Conservation (phyloP, 164 flowering plant species). For the Euptelea pleiosperma region DNA sequence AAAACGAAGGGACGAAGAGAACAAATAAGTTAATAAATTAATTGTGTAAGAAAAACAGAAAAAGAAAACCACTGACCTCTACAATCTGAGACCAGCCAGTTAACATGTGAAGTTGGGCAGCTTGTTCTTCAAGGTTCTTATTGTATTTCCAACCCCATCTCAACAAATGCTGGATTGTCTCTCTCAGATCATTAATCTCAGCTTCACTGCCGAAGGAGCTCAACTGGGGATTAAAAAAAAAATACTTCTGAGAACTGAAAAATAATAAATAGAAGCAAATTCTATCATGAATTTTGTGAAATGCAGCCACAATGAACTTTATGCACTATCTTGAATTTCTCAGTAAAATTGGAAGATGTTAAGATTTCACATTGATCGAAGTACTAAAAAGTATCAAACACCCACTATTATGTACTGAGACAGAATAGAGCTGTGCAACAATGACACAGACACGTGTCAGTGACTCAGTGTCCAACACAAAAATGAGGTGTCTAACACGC, state of each 20-base stretch:
- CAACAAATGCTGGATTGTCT: constrained; percentile 64
- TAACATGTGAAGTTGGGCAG: constrained; percentile 97
- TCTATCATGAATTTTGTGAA: too few species aligned
- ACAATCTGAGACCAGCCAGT: constrained; percentile 94
- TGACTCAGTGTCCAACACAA: too few species aligned
- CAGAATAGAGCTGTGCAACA: too few species aligned
- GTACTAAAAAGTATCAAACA: not conserved
- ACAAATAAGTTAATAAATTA: not conserved
- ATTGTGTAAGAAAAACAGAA: not conserved
- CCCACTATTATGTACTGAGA: not conserved
- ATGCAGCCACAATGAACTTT: too few species aligned
- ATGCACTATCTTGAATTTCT: too few species aligned
- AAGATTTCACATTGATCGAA: not conserved
- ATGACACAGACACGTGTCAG: too few species aligned
- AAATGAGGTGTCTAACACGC: too few species aligned
- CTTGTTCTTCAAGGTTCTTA: constrained; percentile 96
- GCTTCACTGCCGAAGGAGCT: constrained; percentile 55
- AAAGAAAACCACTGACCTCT: constrained; percentile 52
- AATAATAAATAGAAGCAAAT: not conserved
- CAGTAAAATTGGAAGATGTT: not conserved
- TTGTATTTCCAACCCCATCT: constrained; percentile 97
- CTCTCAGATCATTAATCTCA: constrained; percentile 67
- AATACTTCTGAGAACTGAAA: constrained; percentile 42
- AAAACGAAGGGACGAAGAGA: too few species aligned
- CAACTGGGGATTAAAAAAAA: constrained; percentile 40